Base-by-base conservation (phyloP, 163 green algal genomes). In the Chloromonas sp. region DNA sequence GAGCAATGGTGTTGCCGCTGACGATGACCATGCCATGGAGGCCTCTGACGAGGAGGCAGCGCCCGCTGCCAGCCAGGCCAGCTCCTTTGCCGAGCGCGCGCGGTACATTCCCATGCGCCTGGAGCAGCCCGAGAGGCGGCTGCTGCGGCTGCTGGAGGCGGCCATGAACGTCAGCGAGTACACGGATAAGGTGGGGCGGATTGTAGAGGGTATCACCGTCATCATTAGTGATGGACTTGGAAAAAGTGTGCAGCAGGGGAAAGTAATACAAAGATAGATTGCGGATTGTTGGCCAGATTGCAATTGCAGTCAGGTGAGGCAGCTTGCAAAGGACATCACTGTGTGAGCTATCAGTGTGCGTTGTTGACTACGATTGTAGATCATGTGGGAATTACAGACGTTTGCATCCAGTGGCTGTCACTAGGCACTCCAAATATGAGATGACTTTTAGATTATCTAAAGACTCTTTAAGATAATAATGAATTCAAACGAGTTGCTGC, bases 161-260 rank as follows among this genome's bases (percentile, higher is more conserved):
- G 96, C 96, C 3, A 90, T 99, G 13, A 93, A 93, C 62, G 96
- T 98, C 2, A 94, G 84, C 85, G 95, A 98, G 85, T 99, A 98
- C 92, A 98, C 94, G 14, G 95, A 98, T 89, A 95, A 96, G 88
- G 93, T 94, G 76, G 1, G 66, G 66, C 66, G 66, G 66, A 74
- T 11, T 74, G 66, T 11, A 74, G 66, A 5, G 66, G 66, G 5
- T 5, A 5, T 74, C 66, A 11, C 66, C 66, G 36, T 74, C 5
- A 11, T 11, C 66, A 11, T 74, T 74, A 11, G 66, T 5, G 66
- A 74, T 36, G 36, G 36, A 36, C 36, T 36, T 36, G 36, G 36
- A 36, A 36, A 36, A 36, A 36, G 36, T 36, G 36, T 36, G 36
- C 36, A 36, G 36, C 36, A 36, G 36, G 36, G 36, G 36, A 36